Conservation (phyloP, 192 early-diverging fungal species). For the Entomortierella parvispora region DNA sequence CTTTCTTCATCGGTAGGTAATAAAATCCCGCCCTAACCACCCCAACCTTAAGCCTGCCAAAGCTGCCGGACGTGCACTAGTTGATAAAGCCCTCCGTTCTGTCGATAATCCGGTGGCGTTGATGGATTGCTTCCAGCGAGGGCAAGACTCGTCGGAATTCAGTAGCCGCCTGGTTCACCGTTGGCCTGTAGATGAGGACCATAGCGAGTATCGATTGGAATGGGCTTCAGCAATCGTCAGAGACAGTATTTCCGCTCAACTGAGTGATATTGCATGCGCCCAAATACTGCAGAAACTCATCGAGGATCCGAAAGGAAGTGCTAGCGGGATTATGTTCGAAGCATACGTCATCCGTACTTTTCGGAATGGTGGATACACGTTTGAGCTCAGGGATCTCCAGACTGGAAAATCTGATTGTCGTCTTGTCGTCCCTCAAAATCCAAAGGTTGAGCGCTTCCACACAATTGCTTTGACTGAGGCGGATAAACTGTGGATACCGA, state of each 20-base stretch:
- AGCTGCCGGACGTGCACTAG: slow-evolving; percentile 2
- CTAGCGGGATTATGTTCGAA: slow-evolving; percentile 36
- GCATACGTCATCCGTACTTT: slow-evolving; percentile 21
- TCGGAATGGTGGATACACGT: slow-evolving; percentile 17
- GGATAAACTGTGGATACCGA: slow-evolving; percentile 16
- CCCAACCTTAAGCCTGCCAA: slow-evolving; percentile 1
- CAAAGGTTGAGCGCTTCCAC: neutral
- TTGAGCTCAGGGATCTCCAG: slow-evolving; percentile 16
- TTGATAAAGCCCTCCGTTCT: slow-evolving; percentile 17
- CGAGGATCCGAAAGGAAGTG: neutral
- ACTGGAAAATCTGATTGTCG: neutral
- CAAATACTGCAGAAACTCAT: slow-evolving; percentile 19
- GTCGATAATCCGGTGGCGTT: slow-evolving; percentile 12
- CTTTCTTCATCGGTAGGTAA: neutral
- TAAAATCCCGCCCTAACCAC: neutral
- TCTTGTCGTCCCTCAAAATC: slow-evolving; percentile 1
- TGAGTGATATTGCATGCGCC: slow-evolving; percentile 7
- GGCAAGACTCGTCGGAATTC: slow-evolving; percentile 6
- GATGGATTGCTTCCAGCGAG: slow-evolving; percentile 29
- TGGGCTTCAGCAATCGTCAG: slow-evolving; percentile 33
- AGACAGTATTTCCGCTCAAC: slow-evolving; percentile 4
- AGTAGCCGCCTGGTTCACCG: slow-evolving; percentile 37
- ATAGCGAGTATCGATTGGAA: slow-evolving; percentile 13
- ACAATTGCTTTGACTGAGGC: neutral
- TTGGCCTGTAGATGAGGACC: slow-evolving; percentile 21